Conservation (phyloP, 495 filamentous ascomycete genomes). For the Cercophora samala region DNA sequence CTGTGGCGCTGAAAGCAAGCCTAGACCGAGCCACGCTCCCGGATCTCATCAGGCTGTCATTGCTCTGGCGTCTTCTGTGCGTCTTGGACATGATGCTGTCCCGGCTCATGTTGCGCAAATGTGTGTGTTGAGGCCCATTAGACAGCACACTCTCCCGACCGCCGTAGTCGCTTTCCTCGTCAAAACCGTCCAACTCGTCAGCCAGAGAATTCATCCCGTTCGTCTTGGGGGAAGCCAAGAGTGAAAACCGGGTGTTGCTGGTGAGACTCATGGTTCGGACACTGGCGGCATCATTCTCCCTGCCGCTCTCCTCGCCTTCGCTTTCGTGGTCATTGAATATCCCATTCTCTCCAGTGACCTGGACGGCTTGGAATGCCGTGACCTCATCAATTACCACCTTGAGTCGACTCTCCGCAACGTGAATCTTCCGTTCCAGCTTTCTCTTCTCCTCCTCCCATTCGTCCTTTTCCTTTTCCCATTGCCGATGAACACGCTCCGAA, state of each 20-base stretch:
- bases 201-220: slow-evolving; percentile 72
- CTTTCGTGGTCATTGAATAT: slow-evolving; percentile 42
- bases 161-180: slow-evolving; percentile 55
- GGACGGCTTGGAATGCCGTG: slow-evolving; percentile 64
- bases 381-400: slow-evolving; percentile 82
- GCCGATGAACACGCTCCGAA: slow-evolving; percentile 64
- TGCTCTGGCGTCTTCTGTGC: slow-evolving; percentile 49
- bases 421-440: slow-evolving; percentile 74
- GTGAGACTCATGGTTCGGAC: slow-evolving; percentile 72
- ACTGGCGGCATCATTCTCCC: slow-evolving; percentile 72
- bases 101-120: slow-evolving; percentile 38
- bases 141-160: slow-evolving; percentile 54
- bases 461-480: slow-evolving; percentile 80
- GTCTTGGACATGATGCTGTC: slow-evolving; percentile 39
- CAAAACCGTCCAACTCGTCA: slow-evolving; percentile 82
- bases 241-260: slow-evolving; percentile 70
- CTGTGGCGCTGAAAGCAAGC: slow-evolving; percentile 45
- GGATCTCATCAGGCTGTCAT: slow-evolving; percentile 49
- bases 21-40: slow-evolving; percentile 49
- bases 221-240: slow-evolving; percentile 55
- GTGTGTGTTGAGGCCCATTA: slow-evolving; percentile 26
- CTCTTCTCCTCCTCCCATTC: slow-evolving; percentile 78
- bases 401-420: slow-evolving; percentile 82
- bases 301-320: slow-evolving; percentile 51
- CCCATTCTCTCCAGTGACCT: slow-evolving; percentile 39